These are phyloP conservation scores for Aspergillus taichungensis DNA, from an alignment of 495 filamentous ascomycete genomes.

Conservation along the genomic window DNA sequence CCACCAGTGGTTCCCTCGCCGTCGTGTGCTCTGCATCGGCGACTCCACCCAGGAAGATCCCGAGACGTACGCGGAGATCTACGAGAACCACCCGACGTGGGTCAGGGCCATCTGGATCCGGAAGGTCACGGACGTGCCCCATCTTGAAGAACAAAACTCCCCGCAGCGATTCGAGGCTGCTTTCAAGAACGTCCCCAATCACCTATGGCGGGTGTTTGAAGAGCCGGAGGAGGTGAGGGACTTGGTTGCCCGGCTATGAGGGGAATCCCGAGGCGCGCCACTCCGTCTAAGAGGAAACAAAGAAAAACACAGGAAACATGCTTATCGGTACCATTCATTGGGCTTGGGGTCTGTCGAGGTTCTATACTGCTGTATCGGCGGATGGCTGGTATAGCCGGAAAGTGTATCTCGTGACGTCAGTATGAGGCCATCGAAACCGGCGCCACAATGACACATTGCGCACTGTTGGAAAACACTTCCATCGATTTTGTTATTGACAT, in stretches of 20 bases:
- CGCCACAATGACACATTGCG: too few relatives aligned
- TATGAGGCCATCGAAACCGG: neutral
- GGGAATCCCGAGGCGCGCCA: conserved; percentile 12
- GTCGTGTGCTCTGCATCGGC: conserved; percentile 76
- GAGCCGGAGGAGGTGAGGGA: conserved; percentile 55
- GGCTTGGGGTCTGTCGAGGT: conserved; percentile 29
- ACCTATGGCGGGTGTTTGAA: conserved; percentile 73
- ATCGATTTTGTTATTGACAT: too few relatives aligned
- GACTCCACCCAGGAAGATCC: conserved; percentile 90
- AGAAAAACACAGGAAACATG: too few relatives aligned
- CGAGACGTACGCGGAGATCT: conserved; percentile 77
- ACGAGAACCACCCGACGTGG: conserved; percentile 56
- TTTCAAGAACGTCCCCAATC: conserved; percentile 62
- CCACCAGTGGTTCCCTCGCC: conserved; percentile 60
- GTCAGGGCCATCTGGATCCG: conserved; percentile 74
- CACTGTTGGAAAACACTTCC: too few relatives aligned
- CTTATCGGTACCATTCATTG: conserved; percentile 44
- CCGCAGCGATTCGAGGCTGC: conserved; percentile 70
- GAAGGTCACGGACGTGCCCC: conserved; percentile 68
- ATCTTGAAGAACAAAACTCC: conserved; percentile 65
- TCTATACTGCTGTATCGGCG: neutral
- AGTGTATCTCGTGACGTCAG: conserved; percentile 9
- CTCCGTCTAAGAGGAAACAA: too few relatives aligned
- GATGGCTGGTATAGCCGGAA: conserved; percentile 2
- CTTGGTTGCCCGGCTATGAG: conserved; percentile 36